Conservation (phyloP, 768 basidiomycete species). For the Boletus reticuloceps region DNA sequence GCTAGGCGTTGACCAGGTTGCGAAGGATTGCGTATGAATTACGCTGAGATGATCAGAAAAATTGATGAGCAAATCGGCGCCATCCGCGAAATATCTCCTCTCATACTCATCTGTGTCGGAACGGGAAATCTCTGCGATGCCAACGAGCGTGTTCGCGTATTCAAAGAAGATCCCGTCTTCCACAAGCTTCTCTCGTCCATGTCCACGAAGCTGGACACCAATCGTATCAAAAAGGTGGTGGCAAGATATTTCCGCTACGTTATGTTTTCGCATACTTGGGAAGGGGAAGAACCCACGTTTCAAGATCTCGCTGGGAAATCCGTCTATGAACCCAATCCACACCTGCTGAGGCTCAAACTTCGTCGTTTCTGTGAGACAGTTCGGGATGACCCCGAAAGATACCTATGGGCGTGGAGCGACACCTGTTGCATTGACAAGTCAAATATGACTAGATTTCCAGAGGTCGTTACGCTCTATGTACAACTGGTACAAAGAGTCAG, state of each 20-base stretch:
- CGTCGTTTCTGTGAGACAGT: background rate
- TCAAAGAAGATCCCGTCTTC: background rate
- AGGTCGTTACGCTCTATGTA: slow-evolving; percentile 5
- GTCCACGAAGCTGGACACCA: background rate
- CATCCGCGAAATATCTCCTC: background rate
- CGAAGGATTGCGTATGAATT: background rate
- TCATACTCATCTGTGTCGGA: slow-evolving; percentile 1
- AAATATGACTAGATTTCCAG: background rate
- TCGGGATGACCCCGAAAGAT: background rate
- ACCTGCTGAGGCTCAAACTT: background rate
- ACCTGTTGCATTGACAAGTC: background rate
- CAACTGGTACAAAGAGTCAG: slow-evolving; percentile 1
- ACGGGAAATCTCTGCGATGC: background rate
- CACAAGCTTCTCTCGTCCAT: background rate
- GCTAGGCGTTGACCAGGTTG: background rate
- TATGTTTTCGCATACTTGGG: slow-evolving; percentile 8
- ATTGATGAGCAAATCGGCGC: background rate
- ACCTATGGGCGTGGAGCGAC: slow-evolving; percentile 2
- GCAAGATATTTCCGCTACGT: background rate
- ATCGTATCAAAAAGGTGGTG: background rate
- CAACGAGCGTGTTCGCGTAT: background rate
- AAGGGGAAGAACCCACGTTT: slow-evolving; percentile 1
- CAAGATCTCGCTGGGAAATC: background rate
- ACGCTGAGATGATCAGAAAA: background rate
- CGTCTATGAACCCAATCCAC: background rate